Percentiles rank a stretch among this genome's conserved stretches.
Conservation (phyloP, 306 rosid species). For the Trichosanthes truncata region DNA sequence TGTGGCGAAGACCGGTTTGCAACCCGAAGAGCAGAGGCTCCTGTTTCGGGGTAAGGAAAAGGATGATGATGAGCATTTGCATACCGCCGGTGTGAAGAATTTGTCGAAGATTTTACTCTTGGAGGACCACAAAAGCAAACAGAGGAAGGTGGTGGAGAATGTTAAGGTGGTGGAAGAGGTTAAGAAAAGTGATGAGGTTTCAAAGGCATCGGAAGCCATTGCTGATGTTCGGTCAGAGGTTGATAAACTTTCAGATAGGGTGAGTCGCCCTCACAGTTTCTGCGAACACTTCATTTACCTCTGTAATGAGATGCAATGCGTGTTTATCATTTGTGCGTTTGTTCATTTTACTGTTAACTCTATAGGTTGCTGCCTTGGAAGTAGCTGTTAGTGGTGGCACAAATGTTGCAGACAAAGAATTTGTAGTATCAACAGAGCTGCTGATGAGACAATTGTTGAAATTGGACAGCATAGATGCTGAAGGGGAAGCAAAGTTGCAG, state of each 20-base stretch:
- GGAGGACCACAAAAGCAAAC: constrained; percentile 43
- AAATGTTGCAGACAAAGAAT: constrained; percentile 63
- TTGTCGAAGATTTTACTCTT: constrained; percentile 57
- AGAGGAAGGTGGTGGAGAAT: constrained; percentile 43
- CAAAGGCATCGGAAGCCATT: constrained; percentile 48
- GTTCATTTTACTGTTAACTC: neutral
- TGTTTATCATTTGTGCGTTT: neutral
- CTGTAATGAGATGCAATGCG: neutral
- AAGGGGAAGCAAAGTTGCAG: constrained; percentile 72
- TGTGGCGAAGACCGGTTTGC: constrained; percentile 50
- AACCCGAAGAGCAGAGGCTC: constrained; percentile 54
- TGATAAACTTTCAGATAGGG: constrained; percentile 68
- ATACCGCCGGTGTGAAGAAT: constrained; percentile 67
- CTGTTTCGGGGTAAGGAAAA: constrained; percentile 64
- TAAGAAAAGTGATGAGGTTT: constrained; percentile 31
- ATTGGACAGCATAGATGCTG: constrained; percentile 74
- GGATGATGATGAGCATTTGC: constrained; percentile 56
- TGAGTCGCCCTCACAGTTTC: constrained; percentile 11
- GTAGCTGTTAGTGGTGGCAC: constrained; percentile 61
- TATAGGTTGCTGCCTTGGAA: constrained; percentile 67
- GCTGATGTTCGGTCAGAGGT: constrained; percentile 62
- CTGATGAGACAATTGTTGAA: constrained; percentile 82
- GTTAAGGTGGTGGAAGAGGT: constrained; percentile 39
- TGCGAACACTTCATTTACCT: neutral
- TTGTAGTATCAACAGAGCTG: constrained; percentile 53